Evolutionary conservation across 2,329 filamentous ascomycete genomes (phyloP).

Genomic region (Aspergillaceae sp.): DNA sequence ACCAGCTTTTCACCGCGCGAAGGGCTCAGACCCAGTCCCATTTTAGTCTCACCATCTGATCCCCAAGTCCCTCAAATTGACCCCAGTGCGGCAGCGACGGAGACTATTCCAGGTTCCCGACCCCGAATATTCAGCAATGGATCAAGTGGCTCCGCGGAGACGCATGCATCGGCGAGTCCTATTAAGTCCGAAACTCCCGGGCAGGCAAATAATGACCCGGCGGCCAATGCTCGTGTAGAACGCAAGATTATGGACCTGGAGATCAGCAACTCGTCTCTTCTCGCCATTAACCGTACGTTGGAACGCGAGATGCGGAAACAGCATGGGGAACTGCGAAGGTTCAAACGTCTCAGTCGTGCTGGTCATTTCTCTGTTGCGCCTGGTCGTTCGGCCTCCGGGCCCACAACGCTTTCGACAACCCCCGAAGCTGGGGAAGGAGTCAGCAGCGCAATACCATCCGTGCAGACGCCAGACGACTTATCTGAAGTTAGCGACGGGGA

Average conservation of each 20-base stretch:
- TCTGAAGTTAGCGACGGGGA: conserved; percentile 30
- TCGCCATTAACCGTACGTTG: conserved; percentile 88
- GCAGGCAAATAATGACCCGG: conserved; percentile 62
- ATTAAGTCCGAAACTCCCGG: conserved; percentile 35
- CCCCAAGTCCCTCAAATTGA: conserved; percentile 12
- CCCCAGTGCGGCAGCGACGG: conserved; percentile 12
- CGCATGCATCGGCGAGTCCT: conserved; percentile 38
- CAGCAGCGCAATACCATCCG: conserved; percentile 21
- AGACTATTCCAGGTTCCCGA: conserved; percentile 16
- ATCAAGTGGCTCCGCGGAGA: conserved; percentile 27
- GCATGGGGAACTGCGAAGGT: conserved; percentile 76
- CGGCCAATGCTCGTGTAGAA: conserved; percentile 81
- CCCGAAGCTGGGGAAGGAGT: conserved; percentile 32
- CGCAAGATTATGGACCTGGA: conserved; percentile 93
- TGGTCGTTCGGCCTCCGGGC: conserved; percentile 36
- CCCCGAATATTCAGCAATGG: conserved; percentile 28
- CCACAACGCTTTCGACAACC: conserved; percentile 37
- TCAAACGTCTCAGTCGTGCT: conserved; percentile 72
- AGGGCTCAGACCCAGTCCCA: conserved; percentile 22
- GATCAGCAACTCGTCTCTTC: conserved; percentile 88
- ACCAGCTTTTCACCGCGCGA: conserved; percentile 11
- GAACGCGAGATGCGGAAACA: conserved; percentile 90
- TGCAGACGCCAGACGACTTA: conserved; percentile 24
- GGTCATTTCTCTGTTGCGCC: conserved; percentile 59
- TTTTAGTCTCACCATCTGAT: conserved; percentile 21